Evolutionary conservation across 495 filamentous ascomycete genomes (phyloP).

Genomic region (Daldinia concentrica): DNA sequence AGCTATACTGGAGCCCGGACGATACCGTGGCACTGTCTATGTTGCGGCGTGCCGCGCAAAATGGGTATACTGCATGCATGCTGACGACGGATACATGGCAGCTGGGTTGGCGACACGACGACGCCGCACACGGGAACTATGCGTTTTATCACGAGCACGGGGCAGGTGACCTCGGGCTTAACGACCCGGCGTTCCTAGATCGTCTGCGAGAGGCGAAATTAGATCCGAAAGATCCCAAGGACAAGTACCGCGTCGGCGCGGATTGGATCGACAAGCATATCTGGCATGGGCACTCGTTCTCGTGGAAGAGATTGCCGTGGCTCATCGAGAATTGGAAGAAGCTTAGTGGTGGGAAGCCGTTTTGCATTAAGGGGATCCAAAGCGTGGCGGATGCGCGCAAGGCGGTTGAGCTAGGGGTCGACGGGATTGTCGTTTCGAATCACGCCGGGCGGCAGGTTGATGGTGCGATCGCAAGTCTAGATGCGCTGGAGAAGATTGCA

Average conservation of each 20-base stretch:
- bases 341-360: conserved; percentile 64
- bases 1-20: conserved; percentile 73
- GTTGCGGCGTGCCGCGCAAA: conserved; percentile 61
- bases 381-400: conserved; percentile 61
- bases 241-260: conserved; percentile 56
- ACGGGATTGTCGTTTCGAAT: conserved; percentile 69
- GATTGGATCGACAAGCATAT: conserved; percentile 71
- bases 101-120: conserved; percentile 72
- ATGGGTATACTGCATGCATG: conserved; percentile 67
- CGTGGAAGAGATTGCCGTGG: conserved; percentile 68
- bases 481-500: conserved; percentile 71
- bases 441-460: conserved; percentile 72
- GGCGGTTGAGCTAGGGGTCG: conserved; percentile 62
- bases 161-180: conserved; percentile 61
- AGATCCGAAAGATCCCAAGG: conserved; percentile 59
- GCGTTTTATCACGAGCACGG: conserved; percentile 64
- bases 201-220: conserved; percentile 51
- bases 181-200: conserved; percentile 66
- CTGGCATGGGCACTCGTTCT: conserved; percentile 69
- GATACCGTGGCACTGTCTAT: conserved; percentile 66
- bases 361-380: conserved; percentile 67
- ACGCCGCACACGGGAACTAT: conserved; percentile 66
- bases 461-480: conserved; percentile 68
- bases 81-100: conserved; percentile 74
- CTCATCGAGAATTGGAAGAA: conserved; percentile 61